A percentile compares a stretch with the other conserved stretches of the same genome.
Conservation (phyloP, 2,329 filamentous ascomycete genomes). For the Diaporthe vexans region DNA sequence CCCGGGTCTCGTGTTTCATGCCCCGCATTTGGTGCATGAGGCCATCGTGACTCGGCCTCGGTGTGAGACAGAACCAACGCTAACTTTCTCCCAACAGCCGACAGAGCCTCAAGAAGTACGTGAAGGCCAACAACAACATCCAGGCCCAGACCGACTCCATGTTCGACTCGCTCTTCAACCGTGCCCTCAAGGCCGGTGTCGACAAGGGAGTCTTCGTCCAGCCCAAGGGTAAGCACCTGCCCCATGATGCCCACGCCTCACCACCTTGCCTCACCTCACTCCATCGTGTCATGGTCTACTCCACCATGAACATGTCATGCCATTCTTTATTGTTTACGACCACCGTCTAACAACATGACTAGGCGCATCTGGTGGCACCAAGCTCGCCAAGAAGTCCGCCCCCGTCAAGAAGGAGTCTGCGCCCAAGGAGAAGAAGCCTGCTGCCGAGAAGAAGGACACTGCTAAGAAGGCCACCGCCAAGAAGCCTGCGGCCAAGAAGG, state of each 20-base stretch:
- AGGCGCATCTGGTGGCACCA: constrained; percentile 91
- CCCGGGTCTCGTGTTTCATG: constrained; percentile 40
- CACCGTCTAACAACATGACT: neutral
- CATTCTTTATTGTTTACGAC: neutral
- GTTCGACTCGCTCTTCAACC: constrained; percentile 85
- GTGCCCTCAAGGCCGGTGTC: constrained; percentile 84
- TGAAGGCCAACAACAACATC: constrained; percentile 68
- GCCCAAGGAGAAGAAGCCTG: constrained; percentile 50
- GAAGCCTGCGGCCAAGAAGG: constrained; percentile 50
- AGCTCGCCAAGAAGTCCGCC: constrained; percentile 73
- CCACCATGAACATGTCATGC: neutral
- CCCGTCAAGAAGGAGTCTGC: constrained; percentile 51
- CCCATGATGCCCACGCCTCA: constrained; percentile 50
- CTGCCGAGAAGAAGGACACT: constrained; percentile 47
- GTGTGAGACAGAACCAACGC: constrained; percentile 41
- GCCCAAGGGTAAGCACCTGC: constrained; percentile 79
- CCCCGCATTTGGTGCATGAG: constrained; percentile 41
- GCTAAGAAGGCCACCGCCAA: constrained; percentile 57
- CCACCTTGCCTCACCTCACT: neutral
- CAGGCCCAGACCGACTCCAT: constrained; percentile 61
- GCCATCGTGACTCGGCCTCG: constrained; percentile 39
- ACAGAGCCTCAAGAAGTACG: constrained; percentile 73
- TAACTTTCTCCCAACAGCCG: constrained; percentile 58
- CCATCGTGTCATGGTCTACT: neutral
- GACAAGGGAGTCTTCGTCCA: constrained; percentile 90